Evolutionary conservation across 1,284 basidiomycete genomes (phyloP).

Genomic region (Golubevia sp.): DNA sequence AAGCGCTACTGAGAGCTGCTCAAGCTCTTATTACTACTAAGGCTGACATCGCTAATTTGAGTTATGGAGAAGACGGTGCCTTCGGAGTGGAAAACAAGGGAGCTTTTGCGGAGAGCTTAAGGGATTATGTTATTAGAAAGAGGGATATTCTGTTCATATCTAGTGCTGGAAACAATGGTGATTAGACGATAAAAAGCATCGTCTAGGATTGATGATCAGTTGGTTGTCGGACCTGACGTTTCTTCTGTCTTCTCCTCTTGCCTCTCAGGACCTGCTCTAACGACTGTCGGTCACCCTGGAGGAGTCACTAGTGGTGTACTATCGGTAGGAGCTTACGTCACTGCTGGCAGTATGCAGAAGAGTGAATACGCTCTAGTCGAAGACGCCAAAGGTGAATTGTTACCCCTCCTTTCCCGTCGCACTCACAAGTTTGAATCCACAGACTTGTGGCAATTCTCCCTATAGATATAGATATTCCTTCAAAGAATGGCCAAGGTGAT

Average conservation of each 20-base stretch:
- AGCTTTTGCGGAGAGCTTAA: constrained; percentile 48
- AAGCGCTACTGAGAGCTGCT: constrained; percentile 61
- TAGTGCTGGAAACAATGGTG: constrained; percentile 52
- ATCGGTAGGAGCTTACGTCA: constrained; percentile 61
- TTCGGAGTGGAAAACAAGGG: constrained; percentile 58
- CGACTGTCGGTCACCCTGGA: constrained; percentile 59
- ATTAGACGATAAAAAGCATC: not conserved
- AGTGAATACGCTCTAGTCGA: constrained; percentile 61
- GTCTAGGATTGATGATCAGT: not conserved
- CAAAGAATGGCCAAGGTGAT: too few relatives aligned
- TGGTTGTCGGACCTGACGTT: too few relatives aligned
- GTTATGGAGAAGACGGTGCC: constrained; percentile 59
- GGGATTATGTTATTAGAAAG: constrained; percentile 50
- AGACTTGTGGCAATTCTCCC: too few relatives aligned
- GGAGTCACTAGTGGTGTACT: constrained; percentile 57
- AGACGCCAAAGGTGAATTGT: constrained; percentile 46
- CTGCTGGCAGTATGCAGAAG: constrained; percentile 58
- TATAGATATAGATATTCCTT: too few relatives aligned
- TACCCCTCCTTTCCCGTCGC: too few relatives aligned
- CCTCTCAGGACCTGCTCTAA: constrained; percentile 49
- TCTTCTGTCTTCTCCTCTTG: not conserved
- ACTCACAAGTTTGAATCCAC: too few relatives aligned
- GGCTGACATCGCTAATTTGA: constrained; percentile 61
- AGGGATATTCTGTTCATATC: constrained; percentile 54
- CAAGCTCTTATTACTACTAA: constrained; percentile 58